Evolutionary conservation across 169 alveolate genomes (phyloP).

Genomic region (Perkinsus olseni): DNA sequence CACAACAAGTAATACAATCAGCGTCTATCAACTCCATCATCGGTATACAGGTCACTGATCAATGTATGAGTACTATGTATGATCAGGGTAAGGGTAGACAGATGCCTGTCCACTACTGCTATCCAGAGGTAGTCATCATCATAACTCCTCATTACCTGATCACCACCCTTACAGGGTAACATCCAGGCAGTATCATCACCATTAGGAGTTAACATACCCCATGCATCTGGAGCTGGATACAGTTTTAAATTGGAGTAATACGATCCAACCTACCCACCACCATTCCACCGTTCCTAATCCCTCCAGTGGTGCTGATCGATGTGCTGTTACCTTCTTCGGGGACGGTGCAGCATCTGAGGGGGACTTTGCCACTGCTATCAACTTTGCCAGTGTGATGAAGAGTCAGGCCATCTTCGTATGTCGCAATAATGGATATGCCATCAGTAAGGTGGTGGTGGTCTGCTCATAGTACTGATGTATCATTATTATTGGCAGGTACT

Average conservation of each 20-base stretch:
- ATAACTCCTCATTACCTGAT: conserved; percentile 17
- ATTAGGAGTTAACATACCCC: conserved; percentile 85
- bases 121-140: conserved; percentile 9
- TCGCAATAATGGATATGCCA: conserved; percentile 90
- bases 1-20: conserved; percentile 43
- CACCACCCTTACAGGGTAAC: conserved; percentile 22
- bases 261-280: not conserved
- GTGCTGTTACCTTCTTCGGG: conserved; percentile 85
- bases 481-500: conserved; percentile 36
- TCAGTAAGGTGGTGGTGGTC: conserved; percentile 50
- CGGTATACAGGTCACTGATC: conserved; percentile 26
- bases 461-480: no score
- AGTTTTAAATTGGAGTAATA: conserved; percentile 59
- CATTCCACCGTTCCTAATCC: not conserved
- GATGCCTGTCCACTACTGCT: conserved; percentile 88
- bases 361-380: conserved; percentile 86
- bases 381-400: conserved; percentile 85
- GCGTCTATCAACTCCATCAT: not conserved
- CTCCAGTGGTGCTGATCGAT: conserved; percentile 52
- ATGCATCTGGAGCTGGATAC: conserved; percentile 93
- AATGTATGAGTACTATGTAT: conserved; percentile 43
- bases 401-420: conserved; percentile 86
- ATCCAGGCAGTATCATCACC: conserved; percentile 88
- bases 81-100: conserved; percentile 92
- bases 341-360: conserved; percentile 98